Evolutionary conservation across 306 rosid species (phyloP).

Genomic region (Begonia peltatifolia): DNA sequence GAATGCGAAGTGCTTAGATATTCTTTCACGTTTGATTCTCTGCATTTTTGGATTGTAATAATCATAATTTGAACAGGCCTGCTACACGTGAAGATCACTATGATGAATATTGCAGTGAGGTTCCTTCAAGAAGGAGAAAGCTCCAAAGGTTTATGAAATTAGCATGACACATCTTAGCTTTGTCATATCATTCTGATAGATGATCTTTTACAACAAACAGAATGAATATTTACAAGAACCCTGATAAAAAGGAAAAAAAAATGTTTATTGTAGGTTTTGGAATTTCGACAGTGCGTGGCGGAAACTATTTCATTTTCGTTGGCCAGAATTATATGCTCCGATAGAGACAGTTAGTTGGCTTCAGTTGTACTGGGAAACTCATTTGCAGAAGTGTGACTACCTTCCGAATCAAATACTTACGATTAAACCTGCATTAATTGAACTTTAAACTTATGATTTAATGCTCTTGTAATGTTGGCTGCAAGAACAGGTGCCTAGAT

Average conservation of each 20-base stretch:
- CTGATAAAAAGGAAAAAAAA: neutral
- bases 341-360: conserved; percentile 47
- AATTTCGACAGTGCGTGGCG: conserved; percentile 42
- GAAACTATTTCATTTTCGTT: conserved; percentile 29
- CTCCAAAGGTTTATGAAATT: too few relatives aligned
- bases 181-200: too few relatives aligned
- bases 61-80: too few relatives aligned
- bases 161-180: too few relatives aligned
- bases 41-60: too few relatives aligned
- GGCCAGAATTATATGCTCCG: conserved; percentile 31
- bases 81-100: too few relatives aligned
- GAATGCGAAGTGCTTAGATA: too few relatives aligned
- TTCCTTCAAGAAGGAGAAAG: too few relatives aligned
- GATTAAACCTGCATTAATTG: conserved; percentile 2
- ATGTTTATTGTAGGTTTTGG: conserved; percentile 25
- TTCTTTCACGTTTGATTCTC: too few relatives aligned
- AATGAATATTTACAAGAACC: too few relatives aligned
- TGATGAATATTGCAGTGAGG: too few relatives aligned
- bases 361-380: conserved; percentile 70
- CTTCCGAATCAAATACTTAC: conserved; percentile 4
- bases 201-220: too few relatives aligned
- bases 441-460: conserved; percentile 3
- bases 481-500: conserved; percentile 60
- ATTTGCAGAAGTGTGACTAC: conserved; percentile 54
- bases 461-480: conserved; percentile 4